These are phyloP conservation scores for Russula griseocarnosa DNA, from an alignment of 768 basidiomycete genomes.

Conservation along the genomic window DNA sequence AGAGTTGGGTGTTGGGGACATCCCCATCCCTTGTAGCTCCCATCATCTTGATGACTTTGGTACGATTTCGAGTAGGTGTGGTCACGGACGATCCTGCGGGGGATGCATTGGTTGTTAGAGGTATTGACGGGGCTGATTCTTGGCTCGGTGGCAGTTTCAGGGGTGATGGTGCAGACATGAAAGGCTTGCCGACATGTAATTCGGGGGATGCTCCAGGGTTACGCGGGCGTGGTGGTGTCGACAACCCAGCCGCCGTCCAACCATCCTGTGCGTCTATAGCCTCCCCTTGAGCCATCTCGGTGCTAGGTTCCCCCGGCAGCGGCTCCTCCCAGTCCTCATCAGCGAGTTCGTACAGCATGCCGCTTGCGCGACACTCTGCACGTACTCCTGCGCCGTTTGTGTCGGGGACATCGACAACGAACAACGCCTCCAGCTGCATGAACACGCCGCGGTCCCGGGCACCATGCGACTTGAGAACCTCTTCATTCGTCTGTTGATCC, in stretches of 20 bases:
- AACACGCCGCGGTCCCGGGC: conserved; percentile 64
- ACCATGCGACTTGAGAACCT: conserved; percentile 36
- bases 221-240: conserved; percentile 10
- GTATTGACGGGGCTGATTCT: conserved; percentile 26
- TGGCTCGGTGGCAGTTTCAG: conserved; percentile 36
- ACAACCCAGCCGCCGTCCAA: conserved; percentile 10
- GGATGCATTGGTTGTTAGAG: neutral
- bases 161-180: conserved; percentile 36
- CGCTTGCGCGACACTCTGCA: conserved; percentile 63
- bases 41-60: neutral
- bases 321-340: conserved; percentile 63
- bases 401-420: conserved; percentile 52
- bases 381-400: conserved; percentile 40
- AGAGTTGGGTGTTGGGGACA: conserved; percentile 32
- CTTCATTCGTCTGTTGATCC: conserved; percentile 21
- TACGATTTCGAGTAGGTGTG: conserved; percentile 1
- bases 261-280: conserved; percentile 27
- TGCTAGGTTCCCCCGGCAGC: conserved; percentile 8
- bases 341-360: conserved; percentile 73
- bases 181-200: conserved; percentile 28
- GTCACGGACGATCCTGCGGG: neutral
- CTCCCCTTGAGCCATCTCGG: conserved; percentile 35
- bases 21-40: conserved; percentile 31
- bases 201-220: conserved; percentile 16
- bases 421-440: conserved; percentile 63